Conservation (phyloP, 805 yeast genomes). For the Ogataea glucozyma region DNA sequence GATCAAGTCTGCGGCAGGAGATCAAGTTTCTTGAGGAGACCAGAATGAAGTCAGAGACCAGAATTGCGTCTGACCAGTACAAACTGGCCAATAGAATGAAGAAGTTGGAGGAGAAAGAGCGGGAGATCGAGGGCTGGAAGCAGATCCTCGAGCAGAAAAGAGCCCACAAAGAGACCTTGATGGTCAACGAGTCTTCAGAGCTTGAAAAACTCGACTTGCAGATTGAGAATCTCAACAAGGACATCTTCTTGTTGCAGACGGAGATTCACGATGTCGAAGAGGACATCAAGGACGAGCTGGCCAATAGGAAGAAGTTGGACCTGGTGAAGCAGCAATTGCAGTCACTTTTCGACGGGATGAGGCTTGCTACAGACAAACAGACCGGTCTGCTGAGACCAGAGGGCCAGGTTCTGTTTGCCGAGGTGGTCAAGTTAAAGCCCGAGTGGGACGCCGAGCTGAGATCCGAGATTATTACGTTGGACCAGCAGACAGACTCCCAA, state of each 20-base stretch:
- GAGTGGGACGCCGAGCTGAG: slow-evolving; percentile 35
- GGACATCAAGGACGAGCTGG: slow-evolving; percentile 32
- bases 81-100: slow-evolving; percentile 31
- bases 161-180: slow-evolving; percentile 16
- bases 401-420: slow-evolving; percentile 28
- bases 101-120: slow-evolving; percentile 36
- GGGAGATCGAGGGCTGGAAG: slow-evolving; percentile 39
- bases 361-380: slow-evolving; percentile 26
- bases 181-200: slow-evolving; percentile 20
- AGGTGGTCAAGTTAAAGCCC: slow-evolving; percentile 29
- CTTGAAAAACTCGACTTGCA: slow-evolving; percentile 22
- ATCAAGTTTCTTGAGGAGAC: slow-evolving; percentile 44
- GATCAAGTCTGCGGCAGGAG: slow-evolving; percentile 42
- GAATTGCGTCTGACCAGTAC: slow-evolving; percentile 37
- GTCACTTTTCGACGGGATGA: slow-evolving; percentile 27
- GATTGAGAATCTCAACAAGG: slow-evolving; percentile 31
- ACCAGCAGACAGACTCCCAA: slow-evolving; percentile 38
- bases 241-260: slow-evolving; percentile 28
- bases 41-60: slow-evolving; percentile 37
- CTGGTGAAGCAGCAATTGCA: slow-evolving; percentile 23
- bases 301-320: slow-evolving; percentile 31
- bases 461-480: slow-evolving; percentile 32
- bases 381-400: slow-evolving; percentile 33
- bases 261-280: slow-evolving; percentile 36
- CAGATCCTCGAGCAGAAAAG: slow-evolving; percentile 28